These are phyloP conservation scores for Chlorella sp. DNA, from an alignment of 139 green algal genomes.

Conservation along the genomic window DNA sequence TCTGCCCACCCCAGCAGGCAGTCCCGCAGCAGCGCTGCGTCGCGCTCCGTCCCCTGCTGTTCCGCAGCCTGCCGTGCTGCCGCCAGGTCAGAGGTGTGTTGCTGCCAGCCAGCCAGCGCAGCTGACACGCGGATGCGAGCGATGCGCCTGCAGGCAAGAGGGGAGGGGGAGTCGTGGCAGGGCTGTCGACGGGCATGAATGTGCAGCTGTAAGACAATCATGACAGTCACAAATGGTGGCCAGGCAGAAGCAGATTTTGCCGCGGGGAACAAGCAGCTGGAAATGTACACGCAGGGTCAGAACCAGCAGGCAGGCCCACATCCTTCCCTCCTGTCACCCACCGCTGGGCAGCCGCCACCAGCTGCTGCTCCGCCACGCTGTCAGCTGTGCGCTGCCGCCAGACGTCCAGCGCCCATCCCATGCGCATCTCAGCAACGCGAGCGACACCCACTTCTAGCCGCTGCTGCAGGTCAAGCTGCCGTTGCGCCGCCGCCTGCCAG, in stretches of 20 bases:
- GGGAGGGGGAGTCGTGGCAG: too few species aligned
- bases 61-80: slow-evolving; percentile 4
- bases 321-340: not conserved
- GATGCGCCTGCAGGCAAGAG: slow-evolving; percentile 2
- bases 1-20: slow-evolving; percentile 28
- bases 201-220: too few species aligned
- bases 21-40: not conserved
- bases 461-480: not conserved
- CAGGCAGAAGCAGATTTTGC: not conserved
- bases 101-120: slow-evolving; percentile 36
- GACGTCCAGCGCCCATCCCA: slow-evolving; percentile 22
- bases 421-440: not conserved
- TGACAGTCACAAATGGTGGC: too few species aligned
- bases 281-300: not conserved
- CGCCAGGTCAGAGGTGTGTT: slow-evolving; percentile 25
- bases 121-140: slow-evolving; percentile 10
- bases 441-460: not conserved
- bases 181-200: too few species aligned
- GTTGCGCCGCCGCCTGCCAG: slow-evolving; percentile 8
- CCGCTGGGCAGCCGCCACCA: not conserved
- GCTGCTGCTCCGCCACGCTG: not conserved
- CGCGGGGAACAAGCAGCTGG: not conserved
- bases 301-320: not conserved
- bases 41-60: not conserved
- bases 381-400: slow-evolving; percentile 30